Conservation (phyloP, 768 basidiomycete genomes). For the Lentinus tigrinus region DNA sequence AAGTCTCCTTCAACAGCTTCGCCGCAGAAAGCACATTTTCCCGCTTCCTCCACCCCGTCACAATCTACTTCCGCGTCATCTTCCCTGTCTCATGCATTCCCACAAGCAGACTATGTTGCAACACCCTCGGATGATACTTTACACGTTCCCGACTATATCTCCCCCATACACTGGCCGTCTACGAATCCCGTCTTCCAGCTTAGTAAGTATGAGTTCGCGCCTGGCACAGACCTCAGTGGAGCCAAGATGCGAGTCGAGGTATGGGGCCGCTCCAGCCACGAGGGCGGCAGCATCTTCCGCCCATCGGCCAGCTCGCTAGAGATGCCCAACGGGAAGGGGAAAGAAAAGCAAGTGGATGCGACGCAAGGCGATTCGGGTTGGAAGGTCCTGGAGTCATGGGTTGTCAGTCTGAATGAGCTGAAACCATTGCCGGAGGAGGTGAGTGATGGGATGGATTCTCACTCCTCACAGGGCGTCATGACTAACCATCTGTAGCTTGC, state of each 20-base stretch:
- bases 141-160: constrained; percentile 64
- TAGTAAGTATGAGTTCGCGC: constrained; percentile 56
- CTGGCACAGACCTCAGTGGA: constrained; percentile 53
- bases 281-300: neutral
- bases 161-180: constrained; percentile 76
- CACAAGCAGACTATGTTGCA: neutral
- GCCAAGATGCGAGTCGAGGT: constrained; percentile 54
- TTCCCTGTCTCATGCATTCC: neutral
- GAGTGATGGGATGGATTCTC: constrained; percentile 25
- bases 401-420: constrained; percentile 57
- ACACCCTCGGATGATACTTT: neutral
- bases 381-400: constrained; percentile 69
- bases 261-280: constrained; percentile 44
- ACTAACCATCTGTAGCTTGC: constrained; percentile 31
- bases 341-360: constrained; percentile 40
- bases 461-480: neutral
- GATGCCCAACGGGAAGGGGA: constrained; percentile 36
- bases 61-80: neutral
- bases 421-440: constrained; percentile 63
- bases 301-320: neutral
- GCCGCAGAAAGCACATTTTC: constrained; percentile 12
- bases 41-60: constrained; percentile 5
- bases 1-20: constrained; percentile 20
- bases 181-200: constrained; percentile 77
- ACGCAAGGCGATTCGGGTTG: constrained; percentile 41